Percentiles rank a stretch among this genome's conserved stretches.
These are phyloP conservation scores for Triticum dicoccoides DNA, from an alignment of 176 grass and related monocot species.

Conservation along the genomic window DNA sequence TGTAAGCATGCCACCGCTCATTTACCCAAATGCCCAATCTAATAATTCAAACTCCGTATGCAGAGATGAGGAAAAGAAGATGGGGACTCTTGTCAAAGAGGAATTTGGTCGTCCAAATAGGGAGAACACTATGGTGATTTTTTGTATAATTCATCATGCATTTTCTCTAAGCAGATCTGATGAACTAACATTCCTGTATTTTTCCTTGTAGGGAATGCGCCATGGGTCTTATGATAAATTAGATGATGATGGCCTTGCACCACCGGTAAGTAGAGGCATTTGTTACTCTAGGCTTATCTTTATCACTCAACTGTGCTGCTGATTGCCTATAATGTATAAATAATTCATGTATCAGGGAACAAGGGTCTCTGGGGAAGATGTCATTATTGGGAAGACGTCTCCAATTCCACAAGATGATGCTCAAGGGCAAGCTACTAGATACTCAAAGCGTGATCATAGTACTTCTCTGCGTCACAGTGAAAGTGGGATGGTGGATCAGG, in stretches of 20 bases:
- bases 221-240: conserved; percentile 99
- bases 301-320: background rate
- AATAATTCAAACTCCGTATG: background rate
- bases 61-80: conserved; percentile 99
- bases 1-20: background rate
- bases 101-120: conserved; percentile 95
- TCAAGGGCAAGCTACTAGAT: conserved; percentile 89
- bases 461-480: conserved; percentile 91
- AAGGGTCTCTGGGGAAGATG: conserved; percentile 95
- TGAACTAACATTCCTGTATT: conserved; percentile 18
- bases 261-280: conserved; percentile 62
- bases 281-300: conserved; percentile 8
- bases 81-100: conserved; percentile 97
- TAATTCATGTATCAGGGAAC: conserved; percentile 71
- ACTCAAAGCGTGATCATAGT: conserved; percentile 88
- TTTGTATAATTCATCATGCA: conserved; percentile 4
- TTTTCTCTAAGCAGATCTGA: background rate
- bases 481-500: conserved; percentile 99
- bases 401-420: conserved; percentile 96
- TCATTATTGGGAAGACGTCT: conserved; percentile 98
- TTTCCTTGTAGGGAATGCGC: conserved; percentile 75
- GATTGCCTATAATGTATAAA: conserved; percentile 17
- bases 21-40: conserved; percentile 13
- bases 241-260: conserved; percentile 98
- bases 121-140: conserved; percentile 88